phyloP scores from a whole-genome alignment of 441 rosid genomes.

The Aleurites moluccanus region DNA sequence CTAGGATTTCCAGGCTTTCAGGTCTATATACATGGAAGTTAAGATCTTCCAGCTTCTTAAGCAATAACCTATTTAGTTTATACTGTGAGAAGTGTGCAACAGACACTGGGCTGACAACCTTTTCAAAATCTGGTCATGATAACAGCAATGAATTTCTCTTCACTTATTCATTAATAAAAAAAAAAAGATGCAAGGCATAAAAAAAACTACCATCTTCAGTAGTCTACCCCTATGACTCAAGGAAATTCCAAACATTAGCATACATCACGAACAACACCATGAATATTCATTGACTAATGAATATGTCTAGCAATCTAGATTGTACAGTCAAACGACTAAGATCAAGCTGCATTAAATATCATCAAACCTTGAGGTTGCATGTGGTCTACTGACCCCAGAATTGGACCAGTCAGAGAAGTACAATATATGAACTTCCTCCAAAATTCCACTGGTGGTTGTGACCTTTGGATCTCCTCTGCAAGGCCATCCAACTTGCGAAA shows the following conservation, averaged over 20 bases:
- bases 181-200: neutral
- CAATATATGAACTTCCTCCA: constrained; percentile 97
- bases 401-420: constrained; percentile 79
- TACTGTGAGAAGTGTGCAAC: constrained; percentile 95
- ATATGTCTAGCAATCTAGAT: neutral
- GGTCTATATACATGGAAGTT: constrained; percentile 40
- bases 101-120: constrained; percentile 73
- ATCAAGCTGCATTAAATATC: neutral
- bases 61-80: constrained; percentile 58
- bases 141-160: constrained; percentile 22
- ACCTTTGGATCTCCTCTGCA: constrained; percentile 79
- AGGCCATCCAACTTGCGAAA: constrained; percentile 79
- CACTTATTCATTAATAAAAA: neutral
- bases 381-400: constrained; percentile 92
- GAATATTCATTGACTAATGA: neutral
- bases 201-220: constrained; percentile 1
- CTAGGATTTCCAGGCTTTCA: constrained; percentile 35
- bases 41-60: constrained; percentile 63
- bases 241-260: neutral
- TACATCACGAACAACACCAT: neutral
- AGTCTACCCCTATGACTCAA: constrained; percentile 4
- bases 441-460: constrained; percentile 80
- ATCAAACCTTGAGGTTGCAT: constrained; percentile 91
- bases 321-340: neutral
- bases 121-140: constrained; percentile 68